Conservation (phyloP, 306 rosid species). For the Castanopsis chinensis region DNA sequence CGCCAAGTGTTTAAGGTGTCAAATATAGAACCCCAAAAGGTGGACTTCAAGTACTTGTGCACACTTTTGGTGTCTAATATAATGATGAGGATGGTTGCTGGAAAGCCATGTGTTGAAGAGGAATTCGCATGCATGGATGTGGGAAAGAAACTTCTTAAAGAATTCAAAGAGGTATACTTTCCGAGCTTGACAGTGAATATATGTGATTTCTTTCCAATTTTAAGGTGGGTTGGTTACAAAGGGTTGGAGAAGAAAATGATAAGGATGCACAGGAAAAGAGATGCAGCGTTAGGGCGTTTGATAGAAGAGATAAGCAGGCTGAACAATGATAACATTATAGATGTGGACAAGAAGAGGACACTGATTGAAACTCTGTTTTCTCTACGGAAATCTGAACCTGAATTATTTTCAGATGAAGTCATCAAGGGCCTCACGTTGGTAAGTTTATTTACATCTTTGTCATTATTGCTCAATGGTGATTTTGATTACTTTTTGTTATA, state of each 20-base stretch:
- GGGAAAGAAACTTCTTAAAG: conserved; percentile 12
- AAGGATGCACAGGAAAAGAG: conserved; percentile 16
- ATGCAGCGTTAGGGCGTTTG: conserved; percentile 12
- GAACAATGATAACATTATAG: too few relatives aligned
- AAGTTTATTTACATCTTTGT: neutral
- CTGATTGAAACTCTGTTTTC: conserved; percentile 10
- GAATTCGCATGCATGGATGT: conserved; percentile 1
- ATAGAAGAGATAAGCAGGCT: conserved; percentile 8
- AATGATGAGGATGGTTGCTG: conserved; percentile 28
- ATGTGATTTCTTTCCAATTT: conserved; percentile 31
- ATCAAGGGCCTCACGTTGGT: conserved; percentile 18
- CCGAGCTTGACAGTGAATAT: neutral
- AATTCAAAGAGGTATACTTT: conserved; percentile 5
- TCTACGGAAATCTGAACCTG: conserved; percentile 10
- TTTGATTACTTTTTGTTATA: neutral
- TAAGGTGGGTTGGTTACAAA: conserved; percentile 27
- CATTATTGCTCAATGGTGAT: neutral
- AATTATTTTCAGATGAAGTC: conserved; percentile 8
- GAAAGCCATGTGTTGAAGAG: conserved; percentile 30
- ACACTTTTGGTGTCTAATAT: conserved; percentile 21
- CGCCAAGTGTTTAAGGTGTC: conserved; percentile 11
- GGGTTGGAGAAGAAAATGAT: conserved; percentile 28
- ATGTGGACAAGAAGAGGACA: neutral
- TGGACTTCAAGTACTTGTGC: neutral
- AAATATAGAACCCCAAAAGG: neutral